Evolutionary conservation across 2,329 filamentous ascomycete species (phyloP), one percentile per base, ranked within the genome.

Genomic region (Tolypocladium pustulatum): DNA sequence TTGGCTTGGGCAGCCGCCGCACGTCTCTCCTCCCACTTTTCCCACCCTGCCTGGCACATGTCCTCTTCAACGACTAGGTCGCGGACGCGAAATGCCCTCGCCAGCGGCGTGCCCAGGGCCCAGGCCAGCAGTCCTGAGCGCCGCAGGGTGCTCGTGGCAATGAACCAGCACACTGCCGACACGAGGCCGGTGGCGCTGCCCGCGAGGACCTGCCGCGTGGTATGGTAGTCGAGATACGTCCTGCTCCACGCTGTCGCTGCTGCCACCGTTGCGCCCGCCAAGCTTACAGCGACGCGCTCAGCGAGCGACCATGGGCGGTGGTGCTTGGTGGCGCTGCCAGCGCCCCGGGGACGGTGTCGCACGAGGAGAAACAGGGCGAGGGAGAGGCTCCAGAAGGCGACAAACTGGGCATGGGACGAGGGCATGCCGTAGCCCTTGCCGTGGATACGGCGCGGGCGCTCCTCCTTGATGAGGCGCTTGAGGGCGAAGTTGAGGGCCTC

Each of bases 351-450:
- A 6, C 79, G 78, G 72, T 96, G 91, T 61, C 93, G 84, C 61
- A 92, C 77, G 53, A 96, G 81, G 52, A 99, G 81, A 76, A 97
- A 97, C 25, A 99, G 78, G 30, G 84, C 80, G 60, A 97, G 76
- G 62, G 89, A 94, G 59, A 96, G 76, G 59, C 90, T 88, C 81
- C 96, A 97, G 78, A 91, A 99, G 58, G 88, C 83, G 61, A 93
- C 89, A 71, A 97, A 99, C 76, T 99, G 94, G 10, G 94, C 89
- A 75, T 99, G 94, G 41, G 92, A 97, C 52, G 78, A 81, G 57
- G 94, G 94, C 95, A 99, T 99, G 66, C 94, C 95, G 70, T 99
- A 99, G 63, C 94, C 94, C 73, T 96, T 96, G 58, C 91, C 92
- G 68, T 92, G 86, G 80, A 78, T 87, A 84, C 88, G 88, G 62